Base-by-base conservation (phyloP, 2,329 filamentous ascomycete species). In the Penicillium sp. region DNA sequence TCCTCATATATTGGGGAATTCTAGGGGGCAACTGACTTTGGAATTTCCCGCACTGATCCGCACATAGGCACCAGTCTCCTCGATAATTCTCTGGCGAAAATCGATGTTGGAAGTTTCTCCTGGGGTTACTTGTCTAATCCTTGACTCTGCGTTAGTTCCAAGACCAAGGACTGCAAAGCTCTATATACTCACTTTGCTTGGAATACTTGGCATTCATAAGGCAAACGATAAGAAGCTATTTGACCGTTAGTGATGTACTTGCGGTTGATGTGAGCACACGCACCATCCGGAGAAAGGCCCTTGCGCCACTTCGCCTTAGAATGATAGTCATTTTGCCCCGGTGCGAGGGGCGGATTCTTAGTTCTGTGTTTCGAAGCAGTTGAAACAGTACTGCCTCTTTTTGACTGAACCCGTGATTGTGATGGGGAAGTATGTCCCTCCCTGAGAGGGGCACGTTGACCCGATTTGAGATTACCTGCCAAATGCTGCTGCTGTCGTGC, bases 251-350 rank as follows among this genome's bases (percentile, higher is more conserved):
- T 27, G 2, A 3, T 29, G 23, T 25, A 3, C 2, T 23, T n/a
- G 8, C 21, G 10, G 27, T 23, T 15, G 12, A 21, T 19, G 19
- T 12, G 19, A 5, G 23, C 15, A 27, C 8, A 38, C 48, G 35
- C 51, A 35, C 54, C 54, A 51, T 56, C 54, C 7, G 54, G 38
- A 31, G 29, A 8, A 25, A n/a, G 5, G 6, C 48, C 48, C 13
- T 45, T 52, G 29, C 40, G 54, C 54, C 54, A 52, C 23, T 45
- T 56, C 31, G 54, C 21, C 41, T 45, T 56, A 4, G 46, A 35
- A 43, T 42, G 10, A 17, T 21, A 21, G 19, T 55, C 47, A 37
- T 23, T 45, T 25, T 47, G 21, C 19, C 40, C 37, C 9, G 13
- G 12, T 17, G 15, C 3, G 21, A 6, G 25, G n/a, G 19, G 9